Evolutionary conservation across 495 filamentous ascomycete species (phyloP).

Genomic region (Penicillium dipodomyicola): DNA sequence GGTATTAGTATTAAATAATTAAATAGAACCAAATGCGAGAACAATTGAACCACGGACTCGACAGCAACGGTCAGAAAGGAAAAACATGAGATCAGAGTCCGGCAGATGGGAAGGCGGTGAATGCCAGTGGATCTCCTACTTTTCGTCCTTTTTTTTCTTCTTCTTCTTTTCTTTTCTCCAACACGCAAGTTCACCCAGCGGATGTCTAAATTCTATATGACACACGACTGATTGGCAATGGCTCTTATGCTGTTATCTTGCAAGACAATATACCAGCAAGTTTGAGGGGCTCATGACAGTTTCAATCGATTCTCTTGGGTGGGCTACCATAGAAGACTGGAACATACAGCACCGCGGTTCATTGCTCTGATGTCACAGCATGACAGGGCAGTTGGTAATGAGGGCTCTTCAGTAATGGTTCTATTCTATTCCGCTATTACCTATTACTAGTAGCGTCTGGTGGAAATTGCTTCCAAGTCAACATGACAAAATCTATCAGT

Average conservation of each 20-base stretch:
- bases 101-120: slow-evolving; percentile 25
- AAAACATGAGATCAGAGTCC: slow-evolving; percentile 17
- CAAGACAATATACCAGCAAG: slow-evolving; percentile 46
- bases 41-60: slow-evolving; percentile 14
- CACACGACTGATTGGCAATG: slow-evolving; percentile 32
- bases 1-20: slow-evolving; percentile 19
- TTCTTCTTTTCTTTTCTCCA: slow-evolving; percentile 24
- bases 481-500: neutral
- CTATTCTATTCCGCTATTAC: neutral
- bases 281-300: slow-evolving; percentile 51
- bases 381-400: slow-evolving; percentile 4
- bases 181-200: slow-evolving; percentile 38
- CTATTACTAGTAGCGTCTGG: neutral
- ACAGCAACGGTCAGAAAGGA: slow-evolving; percentile 22
- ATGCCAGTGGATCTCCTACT: neutral
- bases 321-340: slow-evolving; percentile 52
- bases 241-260: slow-evolving; percentile 29
- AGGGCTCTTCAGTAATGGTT: neutral
- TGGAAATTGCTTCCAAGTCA: neutral
- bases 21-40: slow-evolving; percentile 17
- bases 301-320: slow-evolving; percentile 30
- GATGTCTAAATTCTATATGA: slow-evolving; percentile 28
- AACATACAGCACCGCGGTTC: slow-evolving; percentile 29
- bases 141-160: slow-evolving; percentile 12
- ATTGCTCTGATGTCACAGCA: slow-evolving; percentile 14